These are phyloP conservation scores for Quercus suber DNA, from an alignment of 306 rosid genomes.

Conservation along the genomic window DNA sequence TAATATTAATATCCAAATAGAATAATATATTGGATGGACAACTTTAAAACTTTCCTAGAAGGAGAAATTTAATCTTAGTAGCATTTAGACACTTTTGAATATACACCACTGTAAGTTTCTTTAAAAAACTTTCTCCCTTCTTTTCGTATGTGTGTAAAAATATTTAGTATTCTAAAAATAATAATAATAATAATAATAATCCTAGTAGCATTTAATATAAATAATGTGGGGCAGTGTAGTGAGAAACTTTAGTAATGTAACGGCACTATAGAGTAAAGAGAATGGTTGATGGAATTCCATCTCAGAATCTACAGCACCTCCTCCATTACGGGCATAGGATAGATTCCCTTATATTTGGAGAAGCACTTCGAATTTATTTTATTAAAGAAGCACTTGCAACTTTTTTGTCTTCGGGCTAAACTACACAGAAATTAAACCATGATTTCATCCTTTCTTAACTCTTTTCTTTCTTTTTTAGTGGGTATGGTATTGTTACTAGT, in stretches of 20 bases:
- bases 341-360: not conserved
- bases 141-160: no score
- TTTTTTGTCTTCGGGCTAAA: not conserved
- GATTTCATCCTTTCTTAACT: no score
- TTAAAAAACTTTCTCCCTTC: no score
- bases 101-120: no score
- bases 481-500: no score
- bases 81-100: no score
- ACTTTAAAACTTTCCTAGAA: not conserved
- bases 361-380: not conserved
- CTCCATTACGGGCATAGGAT: constrained; percentile 1
- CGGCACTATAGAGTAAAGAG: not conserved
- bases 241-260: not conserved
- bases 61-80: not conserved
- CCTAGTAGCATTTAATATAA: not conserved
- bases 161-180: no score
- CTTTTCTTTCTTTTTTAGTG: no score
- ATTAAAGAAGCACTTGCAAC: not conserved
- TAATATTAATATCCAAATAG: not conserved
- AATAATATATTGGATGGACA: not conserved
- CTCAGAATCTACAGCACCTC: constrained; percentile 15
- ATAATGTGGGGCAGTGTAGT: not conserved
- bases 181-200: no score
- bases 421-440: not conserved
- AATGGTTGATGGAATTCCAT: constrained; percentile 31